Evolutionary conservation across 176 grass and related monocot genomes (phyloP), one percentile per base, ranked within the genome.

Genomic region (Rhynchospora pubera): DNA sequence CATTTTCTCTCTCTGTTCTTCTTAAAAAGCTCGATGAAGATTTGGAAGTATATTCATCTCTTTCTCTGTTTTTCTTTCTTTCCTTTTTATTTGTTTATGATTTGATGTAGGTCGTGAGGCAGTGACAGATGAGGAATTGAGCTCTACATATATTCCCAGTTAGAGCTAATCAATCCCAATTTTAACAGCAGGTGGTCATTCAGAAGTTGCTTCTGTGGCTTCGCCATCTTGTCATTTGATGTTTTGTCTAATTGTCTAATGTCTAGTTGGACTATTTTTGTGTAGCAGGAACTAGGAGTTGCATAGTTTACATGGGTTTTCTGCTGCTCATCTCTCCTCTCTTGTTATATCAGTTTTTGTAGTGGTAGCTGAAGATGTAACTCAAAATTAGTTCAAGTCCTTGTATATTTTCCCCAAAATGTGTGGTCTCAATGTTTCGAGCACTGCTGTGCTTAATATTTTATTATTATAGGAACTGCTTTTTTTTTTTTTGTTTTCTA

Each of bases 121-220:
- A 52, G 69, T 79, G 84, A 85, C 51, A 79, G 75, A 56, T 85
- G 84, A 78, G 75, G 84, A 85, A 78, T 85, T 67, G 71, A n/a
- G 60, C 71, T 79, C 32, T 61, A 57, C 82, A 24, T 61, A 39
- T 77, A 64, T 65, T 85, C 83, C 46, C 56, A 79, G 58, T 68
- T 85, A 51, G 84, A 85, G 84, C 84, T 85, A 57, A 80, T 79
- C 74, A 67, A 80, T 67, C 61, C 52, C 22, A 79, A 43, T 79
- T 79, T 85, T 79, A 79, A 80, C 74, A 65, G 26, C 48, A 85
- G 84, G 57, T 23, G 53, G 24, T 65, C 30, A 82, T 61, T 10
- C 51, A 9, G 79, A 82, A 80, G 19, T 65, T 82, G 52, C 57
- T 65, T 51, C 23, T 39, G 44, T 46, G 79, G 60, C 59, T 67